phyloP scores from a whole-genome alignment of 495 filamentous ascomycete species.

The Talaromyces proteolyticus region DNA sequence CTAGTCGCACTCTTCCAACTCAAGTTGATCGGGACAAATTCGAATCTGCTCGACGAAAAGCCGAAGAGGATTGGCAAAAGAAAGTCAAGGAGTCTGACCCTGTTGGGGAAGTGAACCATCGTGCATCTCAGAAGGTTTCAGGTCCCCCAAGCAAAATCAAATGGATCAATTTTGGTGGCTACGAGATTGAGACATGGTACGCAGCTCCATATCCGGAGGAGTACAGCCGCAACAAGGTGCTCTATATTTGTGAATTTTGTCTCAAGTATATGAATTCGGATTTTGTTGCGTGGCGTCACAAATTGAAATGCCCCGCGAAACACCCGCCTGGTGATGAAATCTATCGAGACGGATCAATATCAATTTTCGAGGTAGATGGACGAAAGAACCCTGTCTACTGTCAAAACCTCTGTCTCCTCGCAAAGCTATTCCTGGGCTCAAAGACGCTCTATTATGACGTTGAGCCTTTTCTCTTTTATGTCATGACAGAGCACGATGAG shows the following conservation, averaged over 20 bases:
- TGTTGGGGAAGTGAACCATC: slow-evolving; percentile 39
- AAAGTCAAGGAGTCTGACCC: slow-evolving; percentile 44
- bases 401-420: slow-evolving; percentile 92
- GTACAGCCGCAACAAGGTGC: slow-evolving; percentile 88
- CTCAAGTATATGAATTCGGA: slow-evolving; percentile 99
- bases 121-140: slow-evolving; percentile 61
- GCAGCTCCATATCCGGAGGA: slow-evolving; percentile 98
- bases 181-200: slow-evolving; percentile 99
- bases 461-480: slow-evolving; percentile 96
- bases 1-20: slow-evolving; percentile 76
- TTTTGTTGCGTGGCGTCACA: slow-evolving; percentile 95
- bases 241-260: slow-evolving; percentile 99
- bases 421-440: slow-evolving; percentile 93
- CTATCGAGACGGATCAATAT: slow-evolving; percentile 88
- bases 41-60: slow-evolving; percentile 78
- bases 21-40: slow-evolving; percentile 76
- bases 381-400: slow-evolving; percentile 96
- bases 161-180: slow-evolving; percentile 95
- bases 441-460: slow-evolving; percentile 99
- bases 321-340: slow-evolving; percentile 97
- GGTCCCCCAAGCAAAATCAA: slow-evolving; percentile 94
- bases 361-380: slow-evolving; percentile 95
- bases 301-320: slow-evolving; percentile 94
- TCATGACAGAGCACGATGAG: slow-evolving; percentile 94
- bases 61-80: slow-evolving; percentile 84